Base-by-base conservation (phyloP, 768 basidiomycete genomes). In the Kwoniella heveanensis region DNA sequence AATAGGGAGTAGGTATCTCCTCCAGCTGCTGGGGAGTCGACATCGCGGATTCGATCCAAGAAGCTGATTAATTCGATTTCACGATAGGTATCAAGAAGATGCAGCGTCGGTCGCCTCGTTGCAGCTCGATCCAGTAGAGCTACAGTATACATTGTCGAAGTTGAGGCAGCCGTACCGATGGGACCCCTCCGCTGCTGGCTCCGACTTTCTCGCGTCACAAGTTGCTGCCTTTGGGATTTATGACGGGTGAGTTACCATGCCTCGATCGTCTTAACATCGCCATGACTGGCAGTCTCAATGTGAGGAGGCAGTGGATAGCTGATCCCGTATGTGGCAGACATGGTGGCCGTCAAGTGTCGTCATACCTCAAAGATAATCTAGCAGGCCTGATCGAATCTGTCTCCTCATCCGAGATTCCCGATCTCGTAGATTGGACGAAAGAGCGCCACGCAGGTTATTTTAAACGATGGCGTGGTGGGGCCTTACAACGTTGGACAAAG, bases 161-260 rank as follows among this genome's bases (percentile, higher is more conserved):
- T 27, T 59, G 8, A 64, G 79, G 81, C 26, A 30, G 10, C 37
- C 50, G 4, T 26, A 88, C 58, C 85, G 89, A 56, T 95, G 93
- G 93, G 84, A 90, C 66, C 87, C 89, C 0, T 21, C 57, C 1
- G 53, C 66, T 9, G 83, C 71, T 7, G 72, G 68, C 2, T 55
- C 83, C 1, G 83, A 87, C 32, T 81, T 83, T 6, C 81, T 91
- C 22, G 84, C 90, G 1, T 81, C 86, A 27, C 91, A 96, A 78
- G 89, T 88, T 7, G 84, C 91, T 5, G 92, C 90, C 70, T 86
- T 92, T 37, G 93, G 92, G 29, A 88, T 96, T 60, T 96, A 92
- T 77, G 93, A 96, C 62, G 93, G 93, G 90, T 90, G 71, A 60
- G 84, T 77, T 10, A 10, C 9, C 9, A 26, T 24, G 5, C 32